Percentiles rank a stretch among this genome's conserved stretches.
Evolutionary conservation across 345 rosid species (phyloP).

Genomic region (Geranium brycei): DNA sequence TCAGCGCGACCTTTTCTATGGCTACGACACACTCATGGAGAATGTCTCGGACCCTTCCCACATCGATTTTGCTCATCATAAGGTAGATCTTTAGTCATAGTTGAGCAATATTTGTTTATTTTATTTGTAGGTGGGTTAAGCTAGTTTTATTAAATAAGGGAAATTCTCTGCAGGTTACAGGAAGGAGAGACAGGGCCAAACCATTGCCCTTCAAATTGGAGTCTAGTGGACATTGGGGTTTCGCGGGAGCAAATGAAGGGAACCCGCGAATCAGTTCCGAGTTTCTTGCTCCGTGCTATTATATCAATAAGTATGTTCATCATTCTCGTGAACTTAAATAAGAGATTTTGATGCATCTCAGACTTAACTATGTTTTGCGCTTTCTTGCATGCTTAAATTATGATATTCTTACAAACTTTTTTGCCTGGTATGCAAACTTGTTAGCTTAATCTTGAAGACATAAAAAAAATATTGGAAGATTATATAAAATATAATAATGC

Average conservation of each 20-base stretch:
- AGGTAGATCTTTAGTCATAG: constrained; percentile 26
- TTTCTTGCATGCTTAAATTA: too few relatives aligned
- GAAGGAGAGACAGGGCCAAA: constrained; percentile 97
- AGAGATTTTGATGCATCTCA: too few relatives aligned
- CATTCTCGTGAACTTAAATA: not conserved
- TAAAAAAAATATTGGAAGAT: too few relatives aligned
- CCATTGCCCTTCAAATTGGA: constrained; percentile 79
- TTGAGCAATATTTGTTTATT: too few relatives aligned
- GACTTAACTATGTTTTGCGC: too few relatives aligned
- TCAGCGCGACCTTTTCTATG: constrained; percentile 85
- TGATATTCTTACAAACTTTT: too few relatives aligned
- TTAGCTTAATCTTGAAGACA: too few relatives aligned
- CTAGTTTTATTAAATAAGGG: constrained; percentile 1
- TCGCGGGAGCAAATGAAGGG: constrained; percentile 72
- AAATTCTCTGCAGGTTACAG: constrained; percentile 55
- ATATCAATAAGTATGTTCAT: constrained; percentile 54
- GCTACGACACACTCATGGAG: constrained; percentile 95
- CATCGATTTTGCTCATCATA: constrained; percentile 95
- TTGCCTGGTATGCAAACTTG: too few relatives aligned
- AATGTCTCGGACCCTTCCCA: constrained; percentile 98
- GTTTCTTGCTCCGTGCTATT: constrained; percentile 88
- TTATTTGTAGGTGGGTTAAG: too few relatives aligned
- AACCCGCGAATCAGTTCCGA: constrained; percentile 69
- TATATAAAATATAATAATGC: too few relatives aligned
- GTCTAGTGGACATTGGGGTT: constrained; percentile 82